Conservation (phyloP, 805 yeast genomes). For the Ogataea nitratoaversa region DNA sequence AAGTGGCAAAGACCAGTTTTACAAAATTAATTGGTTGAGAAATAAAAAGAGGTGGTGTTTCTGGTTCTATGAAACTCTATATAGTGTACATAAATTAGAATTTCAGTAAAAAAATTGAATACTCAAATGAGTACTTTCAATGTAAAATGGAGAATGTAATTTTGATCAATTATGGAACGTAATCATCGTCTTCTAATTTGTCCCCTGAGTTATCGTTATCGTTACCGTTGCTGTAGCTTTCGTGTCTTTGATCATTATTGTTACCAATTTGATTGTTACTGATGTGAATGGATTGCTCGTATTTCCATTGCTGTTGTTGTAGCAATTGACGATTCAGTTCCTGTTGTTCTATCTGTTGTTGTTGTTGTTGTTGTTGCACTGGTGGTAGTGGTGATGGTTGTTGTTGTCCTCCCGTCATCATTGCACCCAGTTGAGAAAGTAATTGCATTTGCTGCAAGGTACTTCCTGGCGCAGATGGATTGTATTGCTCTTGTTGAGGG, state of each 20-base stretch:
- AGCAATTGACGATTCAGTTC: no score
- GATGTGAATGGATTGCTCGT: no score
- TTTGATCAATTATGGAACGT: slow-evolving; percentile 18
- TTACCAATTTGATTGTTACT: no score
- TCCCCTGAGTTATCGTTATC: background rate
- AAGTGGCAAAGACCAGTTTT: slow-evolving; percentile 42
- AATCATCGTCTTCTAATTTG: slow-evolving; percentile 15
- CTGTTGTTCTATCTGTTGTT: no score
- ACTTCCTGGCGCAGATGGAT: slow-evolving; percentile 18
- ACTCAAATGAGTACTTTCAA: no score
- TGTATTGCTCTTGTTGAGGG: slow-evolving; percentile 8
- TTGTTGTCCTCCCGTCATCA: slow-evolving; percentile 2
- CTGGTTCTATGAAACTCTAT: no score
- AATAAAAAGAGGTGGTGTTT: no score
- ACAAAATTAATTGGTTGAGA: slow-evolving; percentile 4
- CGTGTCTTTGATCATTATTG: no score
- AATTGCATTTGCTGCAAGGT: slow-evolving; percentile 1
- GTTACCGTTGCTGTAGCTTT: background rate
- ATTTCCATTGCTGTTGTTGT: no score
- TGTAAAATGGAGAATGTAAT: background rate
- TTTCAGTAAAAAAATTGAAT: no score
- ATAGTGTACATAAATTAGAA: no score
- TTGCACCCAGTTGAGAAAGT: slow-evolving; percentile 2
- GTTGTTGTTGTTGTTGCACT: background rate
- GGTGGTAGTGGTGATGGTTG: background rate